Base-by-base conservation (phyloP, 768 basidiomycete genomes). In the Heimioporus sp. region DNA sequence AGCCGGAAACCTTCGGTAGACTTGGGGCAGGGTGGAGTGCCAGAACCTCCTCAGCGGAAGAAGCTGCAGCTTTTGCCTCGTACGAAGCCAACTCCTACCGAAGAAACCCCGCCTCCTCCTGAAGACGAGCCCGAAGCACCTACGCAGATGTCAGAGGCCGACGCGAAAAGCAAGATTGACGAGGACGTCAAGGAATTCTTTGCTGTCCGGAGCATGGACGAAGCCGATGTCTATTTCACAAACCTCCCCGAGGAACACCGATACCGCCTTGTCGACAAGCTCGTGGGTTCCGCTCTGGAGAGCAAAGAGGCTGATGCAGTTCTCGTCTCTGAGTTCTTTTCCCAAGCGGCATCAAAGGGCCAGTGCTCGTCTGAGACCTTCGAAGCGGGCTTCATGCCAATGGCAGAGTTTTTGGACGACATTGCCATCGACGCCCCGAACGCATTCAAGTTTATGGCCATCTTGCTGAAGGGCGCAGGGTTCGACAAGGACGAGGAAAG, bases 161-260 rank as follows among this genome's bases (percentile, higher is more conserved):
- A 83, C 16, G 88, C 84, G 35, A 76, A 79, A 70, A 81, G 82
- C 67, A 90, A 87, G 77, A 86, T 96, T 60, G 77, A 75, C 13
- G 86, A 92, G 60, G 90, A 95, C 59, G 72, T 75, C 50, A 92
- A 90, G 71, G 92, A 98, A 75, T 89, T 92, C 75, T 93, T 87
- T 70, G 81, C 77, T 57, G 83, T 91, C 60, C 87, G 90, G 58
- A 88, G 86, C 63, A 67, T 97, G 51, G 85, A 87, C 32, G 95
- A 97, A 68, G 93, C 90, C 12, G 92, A 92, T 59, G 80, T 80
- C 21, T 95, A 94, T 75, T 93, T 96, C 73, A 77, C 80, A 45
- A 79, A 75, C 17, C 76, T 98, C 24, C 85, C 92, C 7, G 68
- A 77, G 21, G 77, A 77, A 52, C 79, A 86, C 60, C 86, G 87